Conservation (phyloP, 257 asterid genomes). For the Scutellaria galericulata region DNA sequence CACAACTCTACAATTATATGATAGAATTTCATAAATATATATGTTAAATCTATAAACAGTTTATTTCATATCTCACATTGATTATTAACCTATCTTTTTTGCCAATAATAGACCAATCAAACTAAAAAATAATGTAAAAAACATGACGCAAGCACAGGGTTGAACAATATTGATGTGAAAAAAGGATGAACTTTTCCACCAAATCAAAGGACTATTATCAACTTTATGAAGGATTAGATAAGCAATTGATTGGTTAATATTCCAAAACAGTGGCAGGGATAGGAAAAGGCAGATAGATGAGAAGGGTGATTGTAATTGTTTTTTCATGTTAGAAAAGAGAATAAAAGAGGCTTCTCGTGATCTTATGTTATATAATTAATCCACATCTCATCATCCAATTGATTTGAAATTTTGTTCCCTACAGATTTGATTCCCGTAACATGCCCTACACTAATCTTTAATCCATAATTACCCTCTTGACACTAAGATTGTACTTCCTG, state of each 20-base stretch:
- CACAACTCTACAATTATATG: too few relatives aligned
- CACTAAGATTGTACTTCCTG: slow-evolving; percentile 27
- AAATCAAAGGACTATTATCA: background rate
- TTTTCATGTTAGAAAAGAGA: slow-evolving; percentile 15
- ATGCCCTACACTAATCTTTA: slow-evolving; percentile 32
- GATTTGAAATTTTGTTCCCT: slow-evolving; percentile 40
- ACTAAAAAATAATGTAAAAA: background rate
- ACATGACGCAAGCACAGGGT: background rate
- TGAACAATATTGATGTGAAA: background rate
- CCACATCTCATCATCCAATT: slow-evolving; percentile 34
- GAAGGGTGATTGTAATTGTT: background rate
- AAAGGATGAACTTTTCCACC: too few relatives aligned
- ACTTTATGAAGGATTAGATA: background rate
- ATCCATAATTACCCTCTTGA: slow-evolving; percentile 41
- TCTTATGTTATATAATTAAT: slow-evolving; percentile 16
- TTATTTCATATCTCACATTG: too few relatives aligned
- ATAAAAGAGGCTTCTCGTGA: slow-evolving; percentile 40
- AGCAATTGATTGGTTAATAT: too few relatives aligned
- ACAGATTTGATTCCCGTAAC: slow-evolving; percentile 22
- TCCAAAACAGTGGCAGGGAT: background rate
- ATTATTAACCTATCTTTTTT: too few relatives aligned
- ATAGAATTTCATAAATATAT: too few relatives aligned
- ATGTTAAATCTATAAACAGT: too few relatives aligned
- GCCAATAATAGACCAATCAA: too few relatives aligned
- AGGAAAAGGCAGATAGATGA: background rate